These are phyloP conservation scores for Datura wrightii DNA, from an alignment of 257 asterid genomes.

Conservation along the genomic window DNA sequence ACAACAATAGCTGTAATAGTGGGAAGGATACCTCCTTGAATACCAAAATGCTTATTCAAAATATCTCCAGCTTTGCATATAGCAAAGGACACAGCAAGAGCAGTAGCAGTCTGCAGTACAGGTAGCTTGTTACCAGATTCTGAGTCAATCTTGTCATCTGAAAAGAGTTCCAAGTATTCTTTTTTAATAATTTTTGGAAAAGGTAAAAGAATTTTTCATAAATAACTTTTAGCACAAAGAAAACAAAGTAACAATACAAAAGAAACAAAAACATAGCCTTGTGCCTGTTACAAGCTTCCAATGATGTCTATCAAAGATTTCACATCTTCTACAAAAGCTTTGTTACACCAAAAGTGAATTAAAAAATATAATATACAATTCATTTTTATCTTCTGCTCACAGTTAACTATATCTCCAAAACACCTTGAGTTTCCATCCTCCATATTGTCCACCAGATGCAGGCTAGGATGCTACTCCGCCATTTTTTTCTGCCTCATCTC, in stretches of 20 bases:
- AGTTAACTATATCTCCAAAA: neutral
- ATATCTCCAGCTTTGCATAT: constrained; percentile 69
- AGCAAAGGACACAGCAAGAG: constrained; percentile 74
- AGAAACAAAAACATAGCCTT: neutral
- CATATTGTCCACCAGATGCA: constrained; percentile 23
- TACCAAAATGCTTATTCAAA: constrained; percentile 63
- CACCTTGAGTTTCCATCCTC: neutral
- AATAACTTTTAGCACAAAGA: neutral
- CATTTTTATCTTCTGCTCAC: neutral
- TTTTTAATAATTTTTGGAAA: neutral
- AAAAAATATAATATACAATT: neutral
- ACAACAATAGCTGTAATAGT: constrained; percentile 81
- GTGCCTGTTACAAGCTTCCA: neutral
- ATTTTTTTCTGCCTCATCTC: neutral
- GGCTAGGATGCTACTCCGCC: neutral
- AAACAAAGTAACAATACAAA: constrained; percentile 17
- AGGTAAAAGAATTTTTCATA: neutral
- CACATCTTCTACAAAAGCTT: neutral
- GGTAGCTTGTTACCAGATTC: constrained; percentile 64
- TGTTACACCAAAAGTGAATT: neutral
- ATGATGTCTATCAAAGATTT: neutral
- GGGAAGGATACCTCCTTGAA: constrained; percentile 89
- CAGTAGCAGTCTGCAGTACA: constrained; percentile 73
- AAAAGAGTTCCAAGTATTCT: constrained; percentile 24
- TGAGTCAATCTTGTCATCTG: constrained; percentile 48